Evolutionary conservation across 805 yeast genomes (phyloP).

Genomic region (Metschnikowia picachoensis): DNA sequence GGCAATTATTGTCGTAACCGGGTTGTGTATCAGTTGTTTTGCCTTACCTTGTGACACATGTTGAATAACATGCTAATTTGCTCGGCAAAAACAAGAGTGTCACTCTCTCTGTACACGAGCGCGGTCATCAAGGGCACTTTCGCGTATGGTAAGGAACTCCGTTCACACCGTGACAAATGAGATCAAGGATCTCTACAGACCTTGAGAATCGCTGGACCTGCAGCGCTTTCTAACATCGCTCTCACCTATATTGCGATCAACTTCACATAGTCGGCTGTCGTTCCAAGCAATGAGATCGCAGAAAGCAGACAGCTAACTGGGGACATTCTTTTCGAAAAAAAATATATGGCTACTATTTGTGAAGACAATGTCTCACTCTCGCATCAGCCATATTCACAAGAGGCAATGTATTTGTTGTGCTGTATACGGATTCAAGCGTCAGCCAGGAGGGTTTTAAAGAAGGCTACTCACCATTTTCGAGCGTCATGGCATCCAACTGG

Average conservation of each 20-base stretch:
- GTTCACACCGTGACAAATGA: conserved; percentile 62
- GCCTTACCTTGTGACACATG: conserved; percentile 44
- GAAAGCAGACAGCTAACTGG: conserved; percentile 58
- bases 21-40: conserved; percentile 52
- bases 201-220: conserved; percentile 58
- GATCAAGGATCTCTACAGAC: conserved; percentile 56
- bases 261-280: conserved; percentile 51
- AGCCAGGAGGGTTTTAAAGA: conserved; percentile 64
- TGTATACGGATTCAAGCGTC: conserved; percentile 56
- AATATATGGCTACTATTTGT: conserved; percentile 49
- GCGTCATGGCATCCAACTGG: conserved; percentile 50
- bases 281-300: conserved; percentile 51
- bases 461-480: conserved; percentile 55
- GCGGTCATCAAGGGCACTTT: conserved; percentile 57
- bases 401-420: conserved; percentile 59
- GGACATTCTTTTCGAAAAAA: conserved; percentile 51
- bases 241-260: conserved; percentile 50
- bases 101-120: conserved; percentile 46
- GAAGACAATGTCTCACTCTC: conserved; percentile 51
- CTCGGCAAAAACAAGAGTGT: conserved; percentile 29
- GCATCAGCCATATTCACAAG: conserved; percentile 60
- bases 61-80: conserved; percentile 42
- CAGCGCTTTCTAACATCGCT: conserved; percentile 45
- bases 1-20: conserved; percentile 51
- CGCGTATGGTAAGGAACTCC: conserved; percentile 55